Evolutionary conservation across 352 stramenopile species (phyloP).

Genomic region (Globisporangium emineosum): DNA sequence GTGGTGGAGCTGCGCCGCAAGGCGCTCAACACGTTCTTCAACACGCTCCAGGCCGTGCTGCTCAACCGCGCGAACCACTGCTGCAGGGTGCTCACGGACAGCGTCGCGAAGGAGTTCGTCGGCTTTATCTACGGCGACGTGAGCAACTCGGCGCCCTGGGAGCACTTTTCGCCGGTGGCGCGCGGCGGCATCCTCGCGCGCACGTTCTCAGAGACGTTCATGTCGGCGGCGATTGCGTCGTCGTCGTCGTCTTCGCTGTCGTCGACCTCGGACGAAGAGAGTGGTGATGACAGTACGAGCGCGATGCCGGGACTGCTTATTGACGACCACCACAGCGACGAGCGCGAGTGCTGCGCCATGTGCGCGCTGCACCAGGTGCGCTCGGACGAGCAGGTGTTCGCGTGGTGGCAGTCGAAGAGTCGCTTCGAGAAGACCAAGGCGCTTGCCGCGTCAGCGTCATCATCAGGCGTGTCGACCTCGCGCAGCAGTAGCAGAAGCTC

Average conservation of each 20-base stretch:
- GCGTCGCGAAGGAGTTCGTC: slow-evolving; percentile 25
- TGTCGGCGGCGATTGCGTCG: not conserved
- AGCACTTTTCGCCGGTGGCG: slow-evolving; percentile 10
- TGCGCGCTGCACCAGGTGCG: slow-evolving; percentile 9
- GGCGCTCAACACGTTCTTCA: slow-evolving; percentile 37
- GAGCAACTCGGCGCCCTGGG: slow-evolving; percentile 7
- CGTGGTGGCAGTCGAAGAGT: slow-evolving; percentile 11
- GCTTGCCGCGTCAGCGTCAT: not conserved
- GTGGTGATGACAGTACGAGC: not conserved
- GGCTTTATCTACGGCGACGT: slow-evolving; percentile 25
- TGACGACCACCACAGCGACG: not conserved
- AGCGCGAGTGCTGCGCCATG: slow-evolving; percentile 14
- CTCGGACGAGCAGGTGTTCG: slow-evolving; percentile 13
- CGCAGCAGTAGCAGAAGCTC: not conserved
- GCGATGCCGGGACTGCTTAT: not conserved
- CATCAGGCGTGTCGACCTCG: not conserved
- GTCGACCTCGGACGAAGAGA: slow-evolving; percentile 9
- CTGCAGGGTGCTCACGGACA: slow-evolving; percentile 22
- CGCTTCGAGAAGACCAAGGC: slow-evolving; percentile 6
- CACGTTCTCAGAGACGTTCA: slow-evolving; percentile 13
- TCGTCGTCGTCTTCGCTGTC: slow-evolving; percentile 1
- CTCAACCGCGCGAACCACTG: slow-evolving; percentile 34
- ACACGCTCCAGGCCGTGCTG: slow-evolving; percentile 27
- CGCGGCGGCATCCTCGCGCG: slow-evolving; percentile 6
- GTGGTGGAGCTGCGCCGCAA: slow-evolving; percentile 31